Conservation (phyloP, 495 filamentous ascomycete genomes). For the Friedmanniomyces simplex region DNA sequence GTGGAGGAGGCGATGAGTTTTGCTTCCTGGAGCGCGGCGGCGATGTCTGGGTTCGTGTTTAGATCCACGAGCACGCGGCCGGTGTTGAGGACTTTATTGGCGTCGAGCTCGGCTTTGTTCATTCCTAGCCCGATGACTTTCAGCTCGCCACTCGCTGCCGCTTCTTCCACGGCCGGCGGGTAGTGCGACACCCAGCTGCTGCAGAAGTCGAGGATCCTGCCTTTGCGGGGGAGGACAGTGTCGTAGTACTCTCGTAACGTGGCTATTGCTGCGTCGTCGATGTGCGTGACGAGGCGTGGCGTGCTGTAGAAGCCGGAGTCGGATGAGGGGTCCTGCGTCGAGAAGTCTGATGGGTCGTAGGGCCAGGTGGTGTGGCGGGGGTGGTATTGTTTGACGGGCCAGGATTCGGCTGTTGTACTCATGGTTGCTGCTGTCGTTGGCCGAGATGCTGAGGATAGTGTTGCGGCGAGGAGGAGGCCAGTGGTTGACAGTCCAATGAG, state of each 20-base stretch:
- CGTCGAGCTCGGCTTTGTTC: conserved; percentile 32
- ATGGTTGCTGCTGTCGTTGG: background rate
- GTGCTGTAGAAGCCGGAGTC: conserved; percentile 35
- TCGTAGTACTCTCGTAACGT: conserved; percentile 33
- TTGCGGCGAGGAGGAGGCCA: conserved; percentile 1
- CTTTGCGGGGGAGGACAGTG: conserved; percentile 21
- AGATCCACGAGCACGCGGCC: conserved; percentile 29
- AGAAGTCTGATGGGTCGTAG: conserved; percentile 30
- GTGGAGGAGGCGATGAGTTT: background rate
- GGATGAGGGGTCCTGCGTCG: conserved; percentile 27
- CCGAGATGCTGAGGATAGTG: background rate
- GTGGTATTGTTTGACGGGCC: conserved; percentile 23
- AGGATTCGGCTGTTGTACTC: background rate
- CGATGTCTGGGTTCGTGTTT: conserved; percentile 28
- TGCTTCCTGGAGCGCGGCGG: conserved; percentile 6
- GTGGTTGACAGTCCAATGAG: conserved; percentile 1
- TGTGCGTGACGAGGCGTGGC: conserved; percentile 39
- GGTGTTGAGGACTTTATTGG: conserved; percentile 29
- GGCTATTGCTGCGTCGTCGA: conserved; percentile 37
- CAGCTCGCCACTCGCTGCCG: conserved; percentile 40
- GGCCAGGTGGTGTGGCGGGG: conserved; percentile 26
- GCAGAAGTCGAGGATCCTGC: conserved; percentile 37
- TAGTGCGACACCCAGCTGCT: conserved; percentile 37
- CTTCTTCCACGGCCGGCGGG: conserved; percentile 24
- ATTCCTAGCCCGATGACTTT: conserved; percentile 40